Conservation (phyloP, 768 basidiomycete species). For the Vararia minispora region DNA sequence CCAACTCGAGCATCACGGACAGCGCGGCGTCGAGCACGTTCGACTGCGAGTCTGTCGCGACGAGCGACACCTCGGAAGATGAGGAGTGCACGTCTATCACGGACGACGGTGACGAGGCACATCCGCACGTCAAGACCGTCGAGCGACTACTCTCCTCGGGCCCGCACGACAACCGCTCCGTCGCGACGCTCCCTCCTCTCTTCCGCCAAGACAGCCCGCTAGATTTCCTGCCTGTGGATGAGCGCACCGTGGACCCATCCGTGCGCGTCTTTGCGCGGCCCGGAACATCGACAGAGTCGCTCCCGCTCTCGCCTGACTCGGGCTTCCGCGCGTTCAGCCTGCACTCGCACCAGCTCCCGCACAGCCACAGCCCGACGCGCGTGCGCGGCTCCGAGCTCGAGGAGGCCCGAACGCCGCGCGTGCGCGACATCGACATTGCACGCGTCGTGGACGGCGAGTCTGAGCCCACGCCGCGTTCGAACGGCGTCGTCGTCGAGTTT, state of each 20-base stretch:
- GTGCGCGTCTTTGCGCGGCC: conserved; percentile 71
- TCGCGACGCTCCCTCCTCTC: conserved; percentile 4
- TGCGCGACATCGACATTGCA: too few relatives aligned
- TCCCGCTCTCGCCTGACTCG: conserved; percentile 33
- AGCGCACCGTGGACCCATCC: conserved; percentile 50
- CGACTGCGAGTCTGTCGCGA: conserved; percentile 2
- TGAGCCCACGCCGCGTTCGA: too few relatives aligned
- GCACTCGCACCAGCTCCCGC: too few relatives aligned
- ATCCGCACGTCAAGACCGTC: too few relatives aligned
- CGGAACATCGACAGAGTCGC: conserved; percentile 62
- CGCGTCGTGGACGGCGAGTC: too few relatives aligned
- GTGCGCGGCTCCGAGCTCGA: too few relatives aligned
- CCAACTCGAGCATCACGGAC: conserved; percentile 3
- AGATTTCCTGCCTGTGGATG: neutral
- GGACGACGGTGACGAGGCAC: too few relatives aligned
- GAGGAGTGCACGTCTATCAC: conserved; percentile 6
- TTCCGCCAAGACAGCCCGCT: neutral
- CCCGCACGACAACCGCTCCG: neutral
- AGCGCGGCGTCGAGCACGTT: conserved; percentile 6
- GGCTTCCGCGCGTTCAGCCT: too few relatives aligned
- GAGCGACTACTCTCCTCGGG: neutral
- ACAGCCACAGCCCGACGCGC: too few relatives aligned
- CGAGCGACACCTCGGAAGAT: conserved; percentile 3
- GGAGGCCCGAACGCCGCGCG: too few relatives aligned
- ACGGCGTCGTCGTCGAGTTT: too few relatives aligned